Evolutionary conservation across 352 stramenopile species (phyloP).

Genomic region (Phytophthora multivora): DNA sequence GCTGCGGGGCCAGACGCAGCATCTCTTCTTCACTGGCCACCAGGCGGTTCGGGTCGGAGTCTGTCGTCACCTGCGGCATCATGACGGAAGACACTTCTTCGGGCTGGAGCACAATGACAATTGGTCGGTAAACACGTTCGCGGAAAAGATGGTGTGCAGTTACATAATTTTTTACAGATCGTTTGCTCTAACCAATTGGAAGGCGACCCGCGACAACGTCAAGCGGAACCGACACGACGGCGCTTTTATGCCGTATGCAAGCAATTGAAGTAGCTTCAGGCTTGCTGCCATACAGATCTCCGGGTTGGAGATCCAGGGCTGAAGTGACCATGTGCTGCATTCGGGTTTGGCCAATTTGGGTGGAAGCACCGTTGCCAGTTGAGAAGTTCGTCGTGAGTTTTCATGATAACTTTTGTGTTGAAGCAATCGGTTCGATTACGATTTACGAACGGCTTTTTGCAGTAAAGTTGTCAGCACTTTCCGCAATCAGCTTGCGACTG

Average conservation of each 20-base stretch:
- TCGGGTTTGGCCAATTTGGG: neutral
- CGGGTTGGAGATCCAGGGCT: too few species aligned
- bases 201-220: neutral
- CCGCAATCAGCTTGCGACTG: too few species aligned
- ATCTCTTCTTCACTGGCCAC: conserved; percentile 65
- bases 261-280: conserved; percentile 7
- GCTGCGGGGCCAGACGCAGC: conserved; percentile 53
- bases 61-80: conserved; percentile 9
- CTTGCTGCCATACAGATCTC: neutral
- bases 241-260: neutral
- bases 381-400: too few species aligned
- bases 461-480: too few species aligned
- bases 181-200: conserved; percentile 5
- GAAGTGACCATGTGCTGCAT: neutral
- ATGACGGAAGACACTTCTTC: neutral
- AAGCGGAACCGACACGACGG: too few species aligned
- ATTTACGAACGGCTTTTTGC: too few species aligned
- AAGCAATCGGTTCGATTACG: neutral
- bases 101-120: conserved; percentile 20
- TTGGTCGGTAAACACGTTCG: conserved; percentile 15
- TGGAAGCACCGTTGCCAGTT: too few species aligned
- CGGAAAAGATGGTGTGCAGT: conserved; percentile 1
- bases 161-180: conserved; percentile 9
- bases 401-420: neutral
- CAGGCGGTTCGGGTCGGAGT: conserved; percentile 26